phyloP scores from a whole-genome alignment of 768 basidiomycete species.

The Grammothele lineata region DNA sequence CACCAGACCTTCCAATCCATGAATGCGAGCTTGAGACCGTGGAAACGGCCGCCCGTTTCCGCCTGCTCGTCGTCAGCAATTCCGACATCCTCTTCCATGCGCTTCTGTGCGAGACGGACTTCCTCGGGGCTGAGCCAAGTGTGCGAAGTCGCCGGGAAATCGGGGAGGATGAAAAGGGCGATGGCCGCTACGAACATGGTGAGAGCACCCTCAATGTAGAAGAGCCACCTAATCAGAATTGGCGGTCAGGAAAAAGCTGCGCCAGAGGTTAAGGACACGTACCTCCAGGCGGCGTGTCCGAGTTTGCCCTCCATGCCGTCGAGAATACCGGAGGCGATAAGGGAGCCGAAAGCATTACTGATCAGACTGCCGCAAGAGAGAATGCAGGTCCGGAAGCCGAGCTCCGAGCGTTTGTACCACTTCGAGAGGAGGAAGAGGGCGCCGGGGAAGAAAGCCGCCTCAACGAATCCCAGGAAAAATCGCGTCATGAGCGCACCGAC shows the following conservation, averaged over 20 bases:
- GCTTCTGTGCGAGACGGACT: slow-evolving; percentile 47
- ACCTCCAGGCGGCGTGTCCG: slow-evolving; percentile 74
- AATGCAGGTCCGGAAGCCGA: slow-evolving; percentile 64
- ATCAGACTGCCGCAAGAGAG: slow-evolving; percentile 71
- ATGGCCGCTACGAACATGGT: slow-evolving; percentile 50
- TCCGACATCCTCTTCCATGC: slow-evolving; percentile 64
- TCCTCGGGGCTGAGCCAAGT: slow-evolving; percentile 61
- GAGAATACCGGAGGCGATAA: slow-evolving; percentile 75
- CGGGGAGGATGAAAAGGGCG: slow-evolving; percentile 65
- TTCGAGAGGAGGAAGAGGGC: slow-evolving; percentile 60
- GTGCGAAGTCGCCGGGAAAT: slow-evolving; percentile 59
- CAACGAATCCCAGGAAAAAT: slow-evolving; percentile 64
- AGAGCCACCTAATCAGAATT: slow-evolving; percentile 53
- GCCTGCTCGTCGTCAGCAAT: slow-evolving; percentile 46
- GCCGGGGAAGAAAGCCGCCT: slow-evolving; percentile 68
- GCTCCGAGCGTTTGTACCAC: slow-evolving; percentile 71
- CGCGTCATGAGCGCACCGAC: slow-evolving; percentile 60
- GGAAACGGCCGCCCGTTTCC: slow-evolving; percentile 30
- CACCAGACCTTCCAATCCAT: slow-evolving; percentile 85
- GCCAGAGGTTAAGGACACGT: slow-evolving; percentile 22
- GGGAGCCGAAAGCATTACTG: slow-evolving; percentile 77
- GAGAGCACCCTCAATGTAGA: slow-evolving; percentile 61
- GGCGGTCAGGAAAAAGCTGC: too few relatives aligned
- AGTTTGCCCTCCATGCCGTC: slow-evolving; percentile 64
- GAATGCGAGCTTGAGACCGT: slow-evolving; percentile 56